Evolutionary conservation across 2,329 filamentous ascomycete genomes (phyloP).

Genomic region (Trichophyton equinum): DNA sequence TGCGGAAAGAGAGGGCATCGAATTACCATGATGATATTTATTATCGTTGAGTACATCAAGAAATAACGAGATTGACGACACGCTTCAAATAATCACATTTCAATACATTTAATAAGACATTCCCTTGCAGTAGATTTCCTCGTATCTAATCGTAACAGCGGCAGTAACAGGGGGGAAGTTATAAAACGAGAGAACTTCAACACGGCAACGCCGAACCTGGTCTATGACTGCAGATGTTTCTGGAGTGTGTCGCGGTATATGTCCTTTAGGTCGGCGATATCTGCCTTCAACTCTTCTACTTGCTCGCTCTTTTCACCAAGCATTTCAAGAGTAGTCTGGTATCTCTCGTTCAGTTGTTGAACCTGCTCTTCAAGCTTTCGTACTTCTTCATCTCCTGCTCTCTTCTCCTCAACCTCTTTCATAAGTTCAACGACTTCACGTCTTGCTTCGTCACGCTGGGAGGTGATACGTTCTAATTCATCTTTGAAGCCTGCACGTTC

Average conservation of each 20-base stretch:
- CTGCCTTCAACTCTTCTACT: conserved; percentile 78
- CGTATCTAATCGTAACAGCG: background rate
- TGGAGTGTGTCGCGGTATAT: conserved; percentile 93
- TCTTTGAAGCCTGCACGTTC: conserved; percentile 85
- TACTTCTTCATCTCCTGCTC: conserved; percentile 47
- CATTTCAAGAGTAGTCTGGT: conserved; percentile 86
- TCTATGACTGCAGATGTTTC: conserved; percentile 55
- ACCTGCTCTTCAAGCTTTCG: conserved; percentile 56
- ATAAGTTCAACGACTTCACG: conserved; percentile 82
- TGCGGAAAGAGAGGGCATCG: conserved; percentile 76
- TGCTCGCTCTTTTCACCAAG: conserved; percentile 93
- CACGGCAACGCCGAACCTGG: background rate
- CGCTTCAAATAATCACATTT: background rate
- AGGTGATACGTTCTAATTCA: conserved; percentile 64
- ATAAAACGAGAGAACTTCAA: background rate
- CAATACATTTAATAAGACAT: background rate
- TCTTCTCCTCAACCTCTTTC: conserved; percentile 66
- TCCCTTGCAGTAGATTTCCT: background rate
- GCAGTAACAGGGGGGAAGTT: background rate
- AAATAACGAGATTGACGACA: background rate
- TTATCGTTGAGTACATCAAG: background rate
- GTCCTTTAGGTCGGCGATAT: conserved; percentile 85
- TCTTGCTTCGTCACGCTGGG: conserved; percentile 86
- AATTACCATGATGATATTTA: conserved; percentile 29
- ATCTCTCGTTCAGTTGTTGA: conserved; percentile 57